Evolutionary conservation across 441 rosid species (phyloP).

Genomic region (California macrophylla): DNA sequence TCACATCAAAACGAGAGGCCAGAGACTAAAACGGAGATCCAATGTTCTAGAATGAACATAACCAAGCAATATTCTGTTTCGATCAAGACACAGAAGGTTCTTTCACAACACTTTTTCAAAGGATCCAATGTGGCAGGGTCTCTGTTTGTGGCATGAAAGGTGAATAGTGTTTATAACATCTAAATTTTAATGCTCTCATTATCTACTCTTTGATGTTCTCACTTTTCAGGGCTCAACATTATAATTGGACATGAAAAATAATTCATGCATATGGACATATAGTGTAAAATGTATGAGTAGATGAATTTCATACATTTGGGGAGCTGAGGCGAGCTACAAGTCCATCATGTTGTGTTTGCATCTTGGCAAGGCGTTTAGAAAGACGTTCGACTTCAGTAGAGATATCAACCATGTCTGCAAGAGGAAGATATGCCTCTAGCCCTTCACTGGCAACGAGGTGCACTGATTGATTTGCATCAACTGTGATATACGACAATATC

Average conservation of each 20-base stretch:
- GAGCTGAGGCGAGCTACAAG: constrained; percentile 66
- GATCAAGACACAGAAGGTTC: background rate
- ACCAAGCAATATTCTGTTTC: background rate
- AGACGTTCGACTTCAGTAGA: constrained; percentile 83
- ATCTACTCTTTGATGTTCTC: no score
- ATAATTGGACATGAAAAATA: background rate
- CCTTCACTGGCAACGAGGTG: constrained; percentile 95
- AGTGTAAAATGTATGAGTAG: constrained; percentile 5
- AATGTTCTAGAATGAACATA: background rate
- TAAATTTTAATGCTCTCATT: background rate
- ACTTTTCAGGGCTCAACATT: background rate
- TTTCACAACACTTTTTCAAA: background rate
- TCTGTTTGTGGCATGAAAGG: background rate
- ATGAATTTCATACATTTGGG: constrained; percentile 42
- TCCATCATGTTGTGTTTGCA: constrained; percentile 70
- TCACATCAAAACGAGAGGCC: background rate
- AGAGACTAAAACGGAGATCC: background rate
- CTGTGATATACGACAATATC: constrained; percentile 27
- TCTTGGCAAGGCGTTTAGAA: constrained; percentile 74
- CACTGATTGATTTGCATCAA: constrained; percentile 66
- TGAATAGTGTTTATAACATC: background rate
- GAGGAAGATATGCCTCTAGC: constrained; percentile 88
- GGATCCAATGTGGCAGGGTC: background rate
- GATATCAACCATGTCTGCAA: constrained; percentile 83
- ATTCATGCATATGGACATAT: background rate